Base-by-base conservation (phyloP, 208 protist genomes). In the Endotrypanum monterogeii region DNA sequence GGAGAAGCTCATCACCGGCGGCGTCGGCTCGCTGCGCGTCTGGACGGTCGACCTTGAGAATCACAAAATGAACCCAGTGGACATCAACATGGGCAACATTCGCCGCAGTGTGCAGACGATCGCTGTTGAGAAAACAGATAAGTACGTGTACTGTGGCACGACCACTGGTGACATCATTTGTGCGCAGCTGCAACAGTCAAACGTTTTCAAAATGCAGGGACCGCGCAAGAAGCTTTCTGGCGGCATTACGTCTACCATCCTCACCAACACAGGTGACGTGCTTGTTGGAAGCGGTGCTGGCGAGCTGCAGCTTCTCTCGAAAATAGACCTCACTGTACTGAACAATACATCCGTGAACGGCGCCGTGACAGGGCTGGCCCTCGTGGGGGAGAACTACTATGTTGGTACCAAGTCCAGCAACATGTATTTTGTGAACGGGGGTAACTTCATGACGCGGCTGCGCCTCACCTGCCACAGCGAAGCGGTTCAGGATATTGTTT, bases 381-480 rank as follows among this genome's bases (percentile, higher is more conserved):
- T 89, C 44, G 69, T 94, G 16, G 90, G 89, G 23, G 84, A 89
- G 12, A 86, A 96, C 73, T 98, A 92, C 79, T 96, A 98, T 79
- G 88, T 95, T 35, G 97, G 96, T 37, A 98, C 97, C 1, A 68
- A 69, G 44, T 76, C 83, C 58, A 94, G 92, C 76, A 98, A 98
- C 79, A 86, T 98, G 83, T 98, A 98, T 85, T 91, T 94, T 73
- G 85, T 98, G 60, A 97, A 97, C 71, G 86, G 89, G 54, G 85
- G 83, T 46, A 97, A 95, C 74, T 96, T 98, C 76, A 85, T 83
- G 66, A 83, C 86, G 39, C 91, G 95, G 75, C 89, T 99, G n/a
- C 88, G 93, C 35, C 57, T 96, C 41, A 98, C 97, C n/a, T 98
- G 97, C 83, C 97, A 99, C 89, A 93, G 78, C 73, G 88, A 88